phyloP scores from a whole-genome alignment of 371 early-diverging fungal genomes.

The Parasitella parasitica region DNA sequence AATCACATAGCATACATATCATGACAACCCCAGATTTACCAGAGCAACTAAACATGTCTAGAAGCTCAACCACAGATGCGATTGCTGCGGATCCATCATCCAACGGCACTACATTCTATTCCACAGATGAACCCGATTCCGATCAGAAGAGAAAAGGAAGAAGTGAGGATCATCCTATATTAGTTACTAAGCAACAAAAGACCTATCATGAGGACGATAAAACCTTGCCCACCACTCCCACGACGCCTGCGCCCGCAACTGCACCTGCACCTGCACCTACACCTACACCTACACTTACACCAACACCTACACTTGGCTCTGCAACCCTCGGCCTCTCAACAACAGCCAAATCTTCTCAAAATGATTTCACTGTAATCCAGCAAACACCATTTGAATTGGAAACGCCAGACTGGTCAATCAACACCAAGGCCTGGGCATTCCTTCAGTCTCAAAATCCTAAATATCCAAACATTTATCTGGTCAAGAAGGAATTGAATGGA shows the following conservation, averaged over 20 bases:
- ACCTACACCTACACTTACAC: neutral
- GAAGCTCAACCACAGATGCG: neutral
- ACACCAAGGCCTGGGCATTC: constrained; percentile 53
- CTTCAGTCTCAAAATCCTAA: constrained; percentile 46
- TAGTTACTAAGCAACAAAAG: neutral
- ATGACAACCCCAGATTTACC: neutral
- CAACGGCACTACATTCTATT: neutral
- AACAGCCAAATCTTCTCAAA: neutral
- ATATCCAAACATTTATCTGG: constrained; percentile 30
- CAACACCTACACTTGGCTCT: neutral
- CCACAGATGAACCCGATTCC: neutral
- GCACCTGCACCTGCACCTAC: neutral
- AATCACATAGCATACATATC: neutral
- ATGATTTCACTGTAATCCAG: neutral
- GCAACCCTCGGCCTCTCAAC: neutral
- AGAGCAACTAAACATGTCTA: neutral
- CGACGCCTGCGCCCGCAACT: neutral
- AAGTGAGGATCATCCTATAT: neutral
- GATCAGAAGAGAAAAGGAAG: neutral
- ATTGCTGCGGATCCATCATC: neutral
- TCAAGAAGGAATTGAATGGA: constrained; percentile 20
- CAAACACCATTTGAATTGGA: neutral
- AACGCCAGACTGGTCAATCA: constrained; percentile 25
- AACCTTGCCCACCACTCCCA: neutral
- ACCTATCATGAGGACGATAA: neutral